Evolutionary conservation across 257 asterid species (phyloP).

Genomic region (Solanum microdontum): DNA sequence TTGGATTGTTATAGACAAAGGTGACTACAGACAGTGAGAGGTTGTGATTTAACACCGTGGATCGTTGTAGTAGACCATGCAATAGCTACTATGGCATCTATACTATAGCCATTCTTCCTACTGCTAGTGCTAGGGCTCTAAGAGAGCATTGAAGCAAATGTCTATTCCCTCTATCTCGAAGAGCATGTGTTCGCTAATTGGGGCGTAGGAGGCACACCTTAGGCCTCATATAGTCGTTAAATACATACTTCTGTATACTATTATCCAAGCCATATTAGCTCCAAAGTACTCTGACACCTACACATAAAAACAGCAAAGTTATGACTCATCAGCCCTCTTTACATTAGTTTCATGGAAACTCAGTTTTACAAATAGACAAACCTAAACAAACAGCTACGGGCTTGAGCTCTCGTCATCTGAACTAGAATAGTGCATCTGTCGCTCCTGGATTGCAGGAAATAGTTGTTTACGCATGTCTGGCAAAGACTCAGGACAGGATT

Average conservation of each 20-base stretch:
- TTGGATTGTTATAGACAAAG: not conserved
- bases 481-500: conserved; percentile 27
- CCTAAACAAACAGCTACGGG: not conserved
- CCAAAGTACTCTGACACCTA: not conserved
- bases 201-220: not conserved
- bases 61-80: not conserved
- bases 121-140: not conserved
- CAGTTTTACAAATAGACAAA: not conserved
- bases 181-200: not conserved
- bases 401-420: conserved; percentile 57
- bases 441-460: conserved; percentile 69
- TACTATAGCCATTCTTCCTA: not conserved
- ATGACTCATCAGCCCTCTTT: not conserved
- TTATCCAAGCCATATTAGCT: not conserved
- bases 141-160: not conserved
- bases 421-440: conserved; percentile 37
- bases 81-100: not conserved
- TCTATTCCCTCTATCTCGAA: not conserved
- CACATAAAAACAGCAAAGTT: not conserved
- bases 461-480: conserved; percentile 27
- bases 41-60: not conserved
- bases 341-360: not conserved
- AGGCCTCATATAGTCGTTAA: not conserved
- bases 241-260: not conserved
- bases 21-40: not conserved